These are phyloP conservation scores for Begonia masoniana DNA, from an alignment of 306 rosid species.

Conservation along the genomic window DNA sequence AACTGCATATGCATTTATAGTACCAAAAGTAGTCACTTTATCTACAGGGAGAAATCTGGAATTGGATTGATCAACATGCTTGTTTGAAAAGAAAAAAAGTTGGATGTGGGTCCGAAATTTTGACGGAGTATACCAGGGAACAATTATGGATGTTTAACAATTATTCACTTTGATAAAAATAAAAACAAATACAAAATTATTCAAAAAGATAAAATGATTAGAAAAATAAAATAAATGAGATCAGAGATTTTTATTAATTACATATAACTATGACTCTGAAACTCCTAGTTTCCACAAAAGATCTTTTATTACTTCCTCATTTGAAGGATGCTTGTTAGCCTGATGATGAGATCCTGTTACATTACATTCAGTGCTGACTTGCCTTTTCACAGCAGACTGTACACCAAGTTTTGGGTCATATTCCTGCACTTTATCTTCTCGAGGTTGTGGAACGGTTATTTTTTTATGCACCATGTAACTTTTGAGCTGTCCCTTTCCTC, in stretches of 20 bases:
- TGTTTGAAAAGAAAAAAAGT: too few species aligned
- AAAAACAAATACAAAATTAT: not conserved
- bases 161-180: not conserved
- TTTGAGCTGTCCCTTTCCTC: slow-evolving; percentile 24
- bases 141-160: not conserved
- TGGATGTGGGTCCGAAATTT: too few species aligned
- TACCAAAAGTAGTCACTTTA: too few species aligned
- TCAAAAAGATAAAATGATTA: not conserved
- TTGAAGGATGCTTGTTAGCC: slow-evolving; percentile 32
- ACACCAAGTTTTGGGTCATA: slow-evolving; percentile 27
- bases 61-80: too few species aligned
- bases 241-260: too few species aligned
- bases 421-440: slow-evolving; percentile 20
- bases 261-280: too few species aligned
- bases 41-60: too few species aligned
- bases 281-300: too few species aligned
- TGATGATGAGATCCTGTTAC: slow-evolving; percentile 31
- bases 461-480: slow-evolving; percentile 14
- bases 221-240: not conserved
- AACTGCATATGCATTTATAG: too few species aligned
- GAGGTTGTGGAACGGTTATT: slow-evolving; percentile 15
- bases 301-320: not conserved
- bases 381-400: slow-evolving; percentile 36
- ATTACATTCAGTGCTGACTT: slow-evolving; percentile 44
- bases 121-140: too few species aligned